These are phyloP conservation scores for Picea glauca DNA, from an alignment of 75 land plant species.

Conservation along the genomic window DNA sequence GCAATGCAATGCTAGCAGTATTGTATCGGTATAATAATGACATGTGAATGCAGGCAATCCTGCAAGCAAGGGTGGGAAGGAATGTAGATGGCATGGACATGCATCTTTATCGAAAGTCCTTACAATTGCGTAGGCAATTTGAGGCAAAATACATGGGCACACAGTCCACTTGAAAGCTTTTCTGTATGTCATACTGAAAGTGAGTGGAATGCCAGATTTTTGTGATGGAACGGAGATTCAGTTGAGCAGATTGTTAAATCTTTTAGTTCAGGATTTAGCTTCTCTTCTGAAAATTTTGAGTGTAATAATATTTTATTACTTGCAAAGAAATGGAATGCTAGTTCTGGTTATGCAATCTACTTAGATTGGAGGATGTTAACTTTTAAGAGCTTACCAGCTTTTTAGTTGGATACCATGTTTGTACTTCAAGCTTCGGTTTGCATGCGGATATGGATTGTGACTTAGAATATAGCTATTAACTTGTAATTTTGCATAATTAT, in stretches of 20 bases:
- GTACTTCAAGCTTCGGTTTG: neutral
- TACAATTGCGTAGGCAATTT: constrained; percentile 55
- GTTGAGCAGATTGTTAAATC: neutral
- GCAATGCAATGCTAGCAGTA: neutral
- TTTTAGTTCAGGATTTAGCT: neutral
- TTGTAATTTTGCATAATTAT: neutral
- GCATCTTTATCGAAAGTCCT: constrained; percentile 60
- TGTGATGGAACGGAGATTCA: neutral
- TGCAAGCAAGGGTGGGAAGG: constrained; percentile 78
- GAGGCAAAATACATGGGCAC: constrained; percentile 25
- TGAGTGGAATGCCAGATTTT: neutral
- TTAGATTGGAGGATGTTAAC: neutral
- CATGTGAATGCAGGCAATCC: constrained; percentile 30
- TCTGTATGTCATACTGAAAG: neutral
- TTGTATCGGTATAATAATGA: neutral
- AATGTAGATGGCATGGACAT: constrained; percentile 86
- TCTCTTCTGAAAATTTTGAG: neutral
- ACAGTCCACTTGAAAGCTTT: neutral
- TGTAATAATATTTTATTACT: neutral
- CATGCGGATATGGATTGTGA: neutral
- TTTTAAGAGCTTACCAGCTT: neutral
- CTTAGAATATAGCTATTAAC: neutral
- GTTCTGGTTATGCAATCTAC: neutral
- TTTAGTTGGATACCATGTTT: neutral
- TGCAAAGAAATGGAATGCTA: neutral